These are phyloP conservation scores for Aspergillus arachidicola DNA, from an alignment of 2,329 filamentous ascomycete genomes.

Conservation along the genomic window DNA sequence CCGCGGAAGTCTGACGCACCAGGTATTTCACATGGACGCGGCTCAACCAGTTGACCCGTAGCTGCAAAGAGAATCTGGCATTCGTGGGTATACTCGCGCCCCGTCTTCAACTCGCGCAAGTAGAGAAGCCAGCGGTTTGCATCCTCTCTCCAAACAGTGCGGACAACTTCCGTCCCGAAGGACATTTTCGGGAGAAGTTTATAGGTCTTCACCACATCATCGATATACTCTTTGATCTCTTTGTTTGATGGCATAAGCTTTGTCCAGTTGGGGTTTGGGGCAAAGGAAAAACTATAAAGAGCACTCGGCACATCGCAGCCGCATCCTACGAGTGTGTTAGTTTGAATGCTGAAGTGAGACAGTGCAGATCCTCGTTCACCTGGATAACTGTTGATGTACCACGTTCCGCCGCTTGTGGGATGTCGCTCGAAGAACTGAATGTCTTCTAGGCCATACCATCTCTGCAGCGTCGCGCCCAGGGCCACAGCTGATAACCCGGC, in stretches of 20 bases:
- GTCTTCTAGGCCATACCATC: slow-evolving; percentile 60
- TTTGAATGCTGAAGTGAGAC: slow-evolving; percentile 9
- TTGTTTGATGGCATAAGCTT: slow-evolving; percentile 50
- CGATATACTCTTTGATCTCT: slow-evolving; percentile 55
- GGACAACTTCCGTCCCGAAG: slow-evolving; percentile 18
- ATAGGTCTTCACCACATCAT: slow-evolving; percentile 52
- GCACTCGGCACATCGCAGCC: slow-evolving; percentile 56
- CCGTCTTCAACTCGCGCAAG: slow-evolving; percentile 27
- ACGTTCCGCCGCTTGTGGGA: slow-evolving; percentile 61
- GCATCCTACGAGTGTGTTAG: slow-evolving; percentile 36
- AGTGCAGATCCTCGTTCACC: too few relatives aligned
- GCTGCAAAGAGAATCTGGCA: slow-evolving; percentile 54
- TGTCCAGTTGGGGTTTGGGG: slow-evolving; percentile 54
- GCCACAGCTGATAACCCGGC: slow-evolving; percentile 61
- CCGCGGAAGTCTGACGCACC: slow-evolving; percentile 26
- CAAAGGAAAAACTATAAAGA: slow-evolving; percentile 60
- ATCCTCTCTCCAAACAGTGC: slow-evolving; percentile 52
- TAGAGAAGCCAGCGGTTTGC: slow-evolving; percentile 51
- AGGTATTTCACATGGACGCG: slow-evolving; percentile 45
- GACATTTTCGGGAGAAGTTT: slow-evolving; percentile 37
- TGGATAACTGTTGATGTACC: slow-evolving; percentile 55
- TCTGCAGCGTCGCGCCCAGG: slow-evolving; percentile 59
- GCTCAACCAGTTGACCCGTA: slow-evolving; percentile 58
- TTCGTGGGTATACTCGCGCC: slow-evolving; percentile 39
- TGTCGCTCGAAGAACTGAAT: slow-evolving; percentile 63